Conservation (phyloP, 2,329 filamentous ascomycete species). For the Penicillium capsulatum region DNA sequence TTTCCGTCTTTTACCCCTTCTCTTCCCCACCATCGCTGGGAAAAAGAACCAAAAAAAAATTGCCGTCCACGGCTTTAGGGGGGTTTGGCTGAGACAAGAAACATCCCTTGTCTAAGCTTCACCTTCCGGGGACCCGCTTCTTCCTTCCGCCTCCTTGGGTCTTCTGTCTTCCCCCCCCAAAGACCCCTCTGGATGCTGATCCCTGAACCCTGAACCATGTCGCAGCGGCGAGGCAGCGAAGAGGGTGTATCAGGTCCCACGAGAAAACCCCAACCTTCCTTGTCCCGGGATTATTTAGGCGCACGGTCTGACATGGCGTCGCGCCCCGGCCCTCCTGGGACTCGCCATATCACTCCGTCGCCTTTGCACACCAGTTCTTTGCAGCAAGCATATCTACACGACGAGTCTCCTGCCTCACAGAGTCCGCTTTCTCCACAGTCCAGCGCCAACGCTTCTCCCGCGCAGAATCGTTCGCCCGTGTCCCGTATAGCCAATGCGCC, state of each 20-base stretch:
- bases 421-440: slow-evolving; percentile 27
- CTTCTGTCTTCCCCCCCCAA: slow-evolving; percentile 8
- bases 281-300: slow-evolving; percentile 33
- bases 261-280: slow-evolving; percentile 13
- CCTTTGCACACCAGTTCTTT: slow-evolving; percentile 30
- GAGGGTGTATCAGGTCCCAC: slow-evolving; percentile 15
- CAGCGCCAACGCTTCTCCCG: slow-evolving; percentile 20
- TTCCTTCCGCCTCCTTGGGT: slow-evolving; percentile 5
- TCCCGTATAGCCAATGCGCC: slow-evolving; percentile 28
- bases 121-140: slow-evolving; percentile 18
- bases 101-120: slow-evolving; percentile 13
- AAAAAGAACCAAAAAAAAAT: not conserved
- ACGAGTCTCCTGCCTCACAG: slow-evolving; percentile 23
- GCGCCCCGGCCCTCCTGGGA: slow-evolving; percentile 22
- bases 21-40: not conserved
- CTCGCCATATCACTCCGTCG: slow-evolving; percentile 29
- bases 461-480: slow-evolving; percentile 20
- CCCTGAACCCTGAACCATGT: slow-evolving; percentile 30
- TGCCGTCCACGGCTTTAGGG: not conserved
- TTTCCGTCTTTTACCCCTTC: not conserved
- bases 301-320: slow-evolving; percentile 27
- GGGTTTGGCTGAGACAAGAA: slow-evolving; percentile 11
- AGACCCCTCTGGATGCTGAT: slow-evolving; percentile 21
- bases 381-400: slow-evolving; percentile 17
- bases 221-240: slow-evolving; percentile 33